Evolutionary conservation across 202 grass and related monocot species (phyloP), one percentile per base, ranked within the genome.

Genomic region (Setaria viridis): DNA sequence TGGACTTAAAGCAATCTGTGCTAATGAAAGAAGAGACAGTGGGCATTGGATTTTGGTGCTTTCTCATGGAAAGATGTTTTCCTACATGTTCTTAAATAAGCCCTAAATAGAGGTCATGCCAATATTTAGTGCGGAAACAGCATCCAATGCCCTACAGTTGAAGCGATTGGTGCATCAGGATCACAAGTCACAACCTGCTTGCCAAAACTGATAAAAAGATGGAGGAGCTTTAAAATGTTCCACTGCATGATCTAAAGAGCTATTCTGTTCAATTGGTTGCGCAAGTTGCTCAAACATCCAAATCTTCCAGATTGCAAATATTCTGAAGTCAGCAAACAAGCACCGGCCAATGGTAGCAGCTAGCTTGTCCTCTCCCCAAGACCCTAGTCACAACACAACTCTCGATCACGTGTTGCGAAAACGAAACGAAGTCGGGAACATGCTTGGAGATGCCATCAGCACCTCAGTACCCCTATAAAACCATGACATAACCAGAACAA

Each of bases 121-220:
- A 68, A 54, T 34, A 43, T 58, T 53, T 82, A 76, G 80, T 67
- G 85, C 70, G 84, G 30, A 81, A 34, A 62, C 85, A 78, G 81
- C 85, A 91, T 91, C 89, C 19, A 80, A 71, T 87, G 76, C 89
- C 20, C 89, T 84, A 91, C 85, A 81, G 81, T 84, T 39, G 74
- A 76, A 76, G 69, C 48, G 20, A 83, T 62, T 45, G 68, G 70
- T 47, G 53, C 76, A 41, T 41, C 39, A 80, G 29, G 62, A 54
- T 81, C 78, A 64, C 77, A 65, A 9, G 33, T 50, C 58, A 77
- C 59, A 63, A 30, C 41, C 51, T 87, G 53, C 13, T 42, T 84
- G 80, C 89, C 47, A 49, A 84, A 87, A 87, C 55, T 70, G 54
- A 74, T 72, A 64, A 71, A 81, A 59, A 80, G 9, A 47, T 15